Evolutionary conservation across 1,284 basidiomycete species (phyloP).

Genomic region (Pseudozyma sp.): DNA sequence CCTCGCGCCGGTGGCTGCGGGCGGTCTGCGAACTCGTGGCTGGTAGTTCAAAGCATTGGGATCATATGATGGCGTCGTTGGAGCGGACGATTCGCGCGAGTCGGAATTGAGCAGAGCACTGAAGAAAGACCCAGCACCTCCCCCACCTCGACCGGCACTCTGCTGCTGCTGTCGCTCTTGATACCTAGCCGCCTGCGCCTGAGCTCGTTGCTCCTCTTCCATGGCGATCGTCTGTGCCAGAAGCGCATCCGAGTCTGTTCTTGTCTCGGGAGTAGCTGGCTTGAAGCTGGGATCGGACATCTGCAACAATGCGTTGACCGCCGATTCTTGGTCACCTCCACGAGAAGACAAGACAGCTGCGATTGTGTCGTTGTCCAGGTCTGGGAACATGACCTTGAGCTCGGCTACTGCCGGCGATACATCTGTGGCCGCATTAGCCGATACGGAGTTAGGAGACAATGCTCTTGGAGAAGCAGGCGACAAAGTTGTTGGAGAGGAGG

Average conservation of each 20-base stretch:
- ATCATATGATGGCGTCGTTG: constrained; percentile 44
- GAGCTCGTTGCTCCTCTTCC: constrained; percentile 48
- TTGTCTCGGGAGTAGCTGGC: constrained; percentile 27
- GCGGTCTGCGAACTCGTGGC: constrained; percentile 43
- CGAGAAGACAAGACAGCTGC: constrained; percentile 52
- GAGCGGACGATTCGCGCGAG: constrained; percentile 9
- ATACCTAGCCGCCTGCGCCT: constrained; percentile 15
- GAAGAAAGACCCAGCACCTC: constrained; percentile 45
- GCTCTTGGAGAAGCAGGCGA: constrained; percentile 48
- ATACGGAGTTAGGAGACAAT: constrained; percentile 25
- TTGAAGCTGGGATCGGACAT: constrained; percentile 61
- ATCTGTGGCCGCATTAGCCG: constrained; percentile 12
- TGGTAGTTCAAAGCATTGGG: constrained; percentile 57
- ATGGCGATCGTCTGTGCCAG: constrained; percentile 53
- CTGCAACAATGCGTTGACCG: constrained; percentile 57
- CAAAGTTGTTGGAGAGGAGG: constrained; percentile 42
- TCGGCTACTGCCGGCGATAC: constrained; percentile 40
- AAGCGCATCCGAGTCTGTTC: constrained; percentile 54
- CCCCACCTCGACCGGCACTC: constrained; percentile 32
- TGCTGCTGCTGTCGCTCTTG: constrained; percentile 38
- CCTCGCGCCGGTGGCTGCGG: constrained; percentile 14
- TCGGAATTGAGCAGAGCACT: constrained; percentile 29
- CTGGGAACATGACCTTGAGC: constrained; percentile 60
- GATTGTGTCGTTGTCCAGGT: constrained; percentile 58
- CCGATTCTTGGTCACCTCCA: constrained; percentile 54